A percentile compares a stretch with the other conserved stretches of the same genome.
These are phyloP conservation scores for Camellia oleifera DNA, from an alignment of 179 eudicot genomes.

Conservation along the genomic window DNA sequence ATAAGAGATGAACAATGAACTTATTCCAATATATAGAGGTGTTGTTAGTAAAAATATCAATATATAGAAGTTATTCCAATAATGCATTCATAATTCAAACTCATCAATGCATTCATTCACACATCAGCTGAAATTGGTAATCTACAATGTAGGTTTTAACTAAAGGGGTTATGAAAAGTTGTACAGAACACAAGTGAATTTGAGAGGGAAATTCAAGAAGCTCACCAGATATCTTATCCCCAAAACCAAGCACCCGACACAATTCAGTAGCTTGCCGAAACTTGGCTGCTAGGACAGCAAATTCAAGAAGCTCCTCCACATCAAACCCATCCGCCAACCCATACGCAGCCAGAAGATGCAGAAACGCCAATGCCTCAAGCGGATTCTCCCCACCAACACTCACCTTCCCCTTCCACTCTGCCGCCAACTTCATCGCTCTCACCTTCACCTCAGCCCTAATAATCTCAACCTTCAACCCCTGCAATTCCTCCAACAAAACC, in stretches of 20 bases:
- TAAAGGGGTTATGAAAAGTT: neutral
- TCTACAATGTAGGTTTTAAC: too few species aligned
- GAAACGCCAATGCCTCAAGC: slow-evolving; percentile 26
- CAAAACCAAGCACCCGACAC: slow-evolving; percentile 23
- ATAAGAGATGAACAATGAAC: neutral
- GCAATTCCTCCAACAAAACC: slow-evolving; percentile 36
- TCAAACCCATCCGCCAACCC: slow-evolving; percentile 23
- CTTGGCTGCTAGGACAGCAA: slow-evolving; percentile 14
- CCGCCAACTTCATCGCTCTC: slow-evolving; percentile 30
- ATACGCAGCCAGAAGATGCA: slow-evolving; percentile 31
- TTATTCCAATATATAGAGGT: neutral
- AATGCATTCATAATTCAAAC: neutral
- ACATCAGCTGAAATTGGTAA: neutral
- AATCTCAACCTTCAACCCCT: slow-evolving; percentile 22
- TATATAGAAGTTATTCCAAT: neutral
- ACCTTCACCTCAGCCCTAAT: slow-evolving; percentile 23
- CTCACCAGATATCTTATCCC: slow-evolving; percentile 33
- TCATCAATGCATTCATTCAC: neutral
- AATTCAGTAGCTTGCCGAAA: slow-evolving; percentile 15
- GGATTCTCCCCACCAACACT: neutral
- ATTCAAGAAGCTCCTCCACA: slow-evolving; percentile 27
- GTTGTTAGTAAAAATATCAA: neutral
- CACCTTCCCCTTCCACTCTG: slow-evolving; percentile 32
- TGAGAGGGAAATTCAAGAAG: neutral
- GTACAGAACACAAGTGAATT: neutral